Percentiles rank a stretch among this genome's conserved stretches.
These are phyloP conservation scores for Viridothelium virens DNA, from an alignment of 495 filamentous ascomycete genomes.

Conservation along the genomic window DNA sequence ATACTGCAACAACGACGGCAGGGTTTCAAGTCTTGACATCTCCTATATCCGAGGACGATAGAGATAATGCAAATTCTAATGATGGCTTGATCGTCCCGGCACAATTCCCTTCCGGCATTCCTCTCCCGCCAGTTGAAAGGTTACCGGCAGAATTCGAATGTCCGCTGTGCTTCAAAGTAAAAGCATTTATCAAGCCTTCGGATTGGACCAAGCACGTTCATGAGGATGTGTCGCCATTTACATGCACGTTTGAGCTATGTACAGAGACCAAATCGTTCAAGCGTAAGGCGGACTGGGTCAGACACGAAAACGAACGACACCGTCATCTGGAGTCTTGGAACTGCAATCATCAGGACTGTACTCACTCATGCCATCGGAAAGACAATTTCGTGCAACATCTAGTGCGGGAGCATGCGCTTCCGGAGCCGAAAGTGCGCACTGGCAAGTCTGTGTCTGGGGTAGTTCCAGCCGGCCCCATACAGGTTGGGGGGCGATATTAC, in stretches of 20 bases:
- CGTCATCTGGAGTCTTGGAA: conserved; percentile 90
- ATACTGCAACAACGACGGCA: conserved; percentile 34
- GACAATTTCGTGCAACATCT: conserved; percentile 96
- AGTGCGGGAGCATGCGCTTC: conserved; percentile 84
- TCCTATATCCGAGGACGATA: conserved; percentile 48
- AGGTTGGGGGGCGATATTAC: conserved; percentile 48
- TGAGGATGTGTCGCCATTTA: conserved; percentile 92
- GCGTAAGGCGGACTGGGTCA: conserved; percentile 93
- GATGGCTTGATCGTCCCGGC: conserved; percentile 62
- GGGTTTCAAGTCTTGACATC: conserved; percentile 45
- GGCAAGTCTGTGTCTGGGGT: conserved; percentile 11
- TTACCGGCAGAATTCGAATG: conserved; percentile 92
- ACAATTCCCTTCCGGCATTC: conserved; percentile 73
- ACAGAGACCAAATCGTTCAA: conserved; percentile 91
- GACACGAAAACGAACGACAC: conserved; percentile 91
- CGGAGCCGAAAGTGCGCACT: conserved; percentile 57
- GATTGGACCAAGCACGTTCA: conserved; percentile 98
- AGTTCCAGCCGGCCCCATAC: conserved; percentile 30
- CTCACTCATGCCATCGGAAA: conserved; percentile 78
- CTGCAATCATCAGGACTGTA: conserved; percentile 73
- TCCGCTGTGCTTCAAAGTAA: conserved; percentile 79
- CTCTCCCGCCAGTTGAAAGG: conserved; percentile 66
- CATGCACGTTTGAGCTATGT: conserved; percentile 82
- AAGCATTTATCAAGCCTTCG: conserved; percentile 88
- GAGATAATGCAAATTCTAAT: conserved; percentile 43